phyloP scores from a whole-genome alignment of 345 rosid genomes.

The Eucalyptus paniculata region DNA sequence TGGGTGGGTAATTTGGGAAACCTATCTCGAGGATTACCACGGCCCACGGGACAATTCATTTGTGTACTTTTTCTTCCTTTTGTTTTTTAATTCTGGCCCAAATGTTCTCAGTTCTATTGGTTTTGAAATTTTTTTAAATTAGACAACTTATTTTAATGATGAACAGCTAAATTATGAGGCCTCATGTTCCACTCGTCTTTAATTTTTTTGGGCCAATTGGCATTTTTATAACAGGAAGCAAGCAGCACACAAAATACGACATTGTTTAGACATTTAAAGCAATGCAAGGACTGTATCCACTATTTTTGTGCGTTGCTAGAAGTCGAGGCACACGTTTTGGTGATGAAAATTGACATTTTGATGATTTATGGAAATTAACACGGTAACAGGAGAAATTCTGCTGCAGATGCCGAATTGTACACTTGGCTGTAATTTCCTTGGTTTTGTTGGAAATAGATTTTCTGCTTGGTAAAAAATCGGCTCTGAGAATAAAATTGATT shows the following conservation, averaged over 20 bases:
- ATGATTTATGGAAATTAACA: too few species aligned
- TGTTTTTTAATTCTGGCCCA: neutral
- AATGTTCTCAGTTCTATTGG: neutral
- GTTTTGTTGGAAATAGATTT: too few species aligned
- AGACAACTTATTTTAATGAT: neutral
- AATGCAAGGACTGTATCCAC: too few species aligned
- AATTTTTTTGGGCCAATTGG: neutral
- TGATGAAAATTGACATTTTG: too few species aligned
- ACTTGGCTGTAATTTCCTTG: too few species aligned
- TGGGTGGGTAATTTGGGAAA: neutral
- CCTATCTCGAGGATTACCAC: neutral
- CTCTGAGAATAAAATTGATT: too few species aligned
- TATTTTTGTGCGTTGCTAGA: fast-evolving
- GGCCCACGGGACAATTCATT: neutral
- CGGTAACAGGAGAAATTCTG: too few species aligned
- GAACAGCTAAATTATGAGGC: neutral
- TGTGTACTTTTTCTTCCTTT: too few species aligned
- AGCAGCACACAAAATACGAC: neutral
- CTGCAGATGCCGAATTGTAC: too few species aligned
- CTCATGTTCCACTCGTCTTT: neutral
- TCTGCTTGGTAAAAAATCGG: neutral
- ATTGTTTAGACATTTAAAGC: neutral
- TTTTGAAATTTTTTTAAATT: neutral
- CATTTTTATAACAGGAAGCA: neutral
- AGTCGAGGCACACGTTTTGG: too few species aligned